Evolutionary conservation across 1,139 yeast genomes (phyloP), one percentile per base, ranked within the genome.

Genomic region (Candida mesenterica): DNA sequence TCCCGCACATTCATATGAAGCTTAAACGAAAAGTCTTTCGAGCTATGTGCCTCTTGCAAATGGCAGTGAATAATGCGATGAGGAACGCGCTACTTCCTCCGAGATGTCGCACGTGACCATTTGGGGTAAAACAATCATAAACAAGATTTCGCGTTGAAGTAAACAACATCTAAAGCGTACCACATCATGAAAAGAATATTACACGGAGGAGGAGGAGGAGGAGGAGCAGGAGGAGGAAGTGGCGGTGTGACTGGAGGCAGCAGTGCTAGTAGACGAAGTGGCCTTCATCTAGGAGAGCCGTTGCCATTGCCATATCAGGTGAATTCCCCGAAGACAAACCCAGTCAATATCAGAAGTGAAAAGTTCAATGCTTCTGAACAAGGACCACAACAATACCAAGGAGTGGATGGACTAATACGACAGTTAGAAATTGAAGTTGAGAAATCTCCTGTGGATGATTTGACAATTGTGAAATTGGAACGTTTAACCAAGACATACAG

Each of bases 281-380:
- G 26, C n/a, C 26, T 24, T 13, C 15, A 15, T 36, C 26, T 15
- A 37, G 70, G 71, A 2, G 67, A 62, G 3, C 71, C 71, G 1
- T 52, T 65, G 34, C 71, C 71, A 3, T 46, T 65, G 26, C 65
- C 67, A 5, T 65, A 65, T 40, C 51, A 53, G 25, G 53, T 52
- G 5, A 54, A 50, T 8, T 15, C 29, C 5, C 30, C 30, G 6
- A 28, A 17, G n/a, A 10, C 23, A 13, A 25, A 14, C 9, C 12
- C 15, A 12, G 8, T 25, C 12, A 24, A 24, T 5, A 24, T n/a
- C 12, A n/a, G n/a, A n/a, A n/a, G n/a, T n/a, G n/a, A n/a, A n/a
- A n/a, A n/a, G n/a, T n/a, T n/a, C n/a, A n/a, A n/a, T n/a, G n/a
- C n/a, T n/a, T n/a, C n/a, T 19, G 22, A 19, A 6, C 22, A 6